phyloP scores from a whole-genome alignment of 768 basidiomycete species.

The Gymnopilus junonius region DNA sequence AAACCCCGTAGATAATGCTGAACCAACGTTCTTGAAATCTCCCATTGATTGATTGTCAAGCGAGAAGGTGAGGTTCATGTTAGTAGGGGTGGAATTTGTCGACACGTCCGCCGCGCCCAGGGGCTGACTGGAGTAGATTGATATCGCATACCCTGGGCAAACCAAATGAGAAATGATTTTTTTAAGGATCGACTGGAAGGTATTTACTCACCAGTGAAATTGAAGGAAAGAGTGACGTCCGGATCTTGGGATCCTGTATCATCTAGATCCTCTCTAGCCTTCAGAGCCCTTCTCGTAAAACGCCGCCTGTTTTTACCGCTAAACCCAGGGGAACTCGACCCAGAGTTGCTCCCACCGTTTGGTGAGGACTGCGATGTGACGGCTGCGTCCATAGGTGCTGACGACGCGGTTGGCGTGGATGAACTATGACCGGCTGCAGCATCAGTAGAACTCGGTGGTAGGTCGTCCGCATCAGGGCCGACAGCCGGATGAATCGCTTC shows the following conservation, averaged over 20 bases:
- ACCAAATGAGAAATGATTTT: not conserved
- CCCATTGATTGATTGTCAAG: slow-evolving; percentile 40
- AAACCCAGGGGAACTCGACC: not conserved
- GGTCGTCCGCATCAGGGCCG: slow-evolving; percentile 22
- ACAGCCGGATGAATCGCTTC: slow-evolving; percentile 32
- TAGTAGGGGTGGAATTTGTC: slow-evolving; percentile 35
- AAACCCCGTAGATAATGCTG: slow-evolving; percentile 31
- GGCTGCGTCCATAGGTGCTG: not conserved
- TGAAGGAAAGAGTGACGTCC: slow-evolving; percentile 40
- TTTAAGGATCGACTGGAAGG: not conserved
- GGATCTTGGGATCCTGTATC: slow-evolving; percentile 32
- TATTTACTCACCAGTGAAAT: slow-evolving; percentile 44
- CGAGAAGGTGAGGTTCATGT: slow-evolving; percentile 47
- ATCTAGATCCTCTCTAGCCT: slow-evolving; percentile 30
- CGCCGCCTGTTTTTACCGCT: slow-evolving; percentile 3
- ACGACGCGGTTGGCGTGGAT: not conserved
- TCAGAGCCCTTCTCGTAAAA: not conserved
- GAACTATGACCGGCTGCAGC: not conserved
- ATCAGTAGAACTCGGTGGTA: not conserved
- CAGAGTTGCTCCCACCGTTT: slow-evolving; percentile 6
- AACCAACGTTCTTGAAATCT: slow-evolving; percentile 34
- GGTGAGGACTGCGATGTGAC: not conserved
- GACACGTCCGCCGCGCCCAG: slow-evolving; percentile 18
- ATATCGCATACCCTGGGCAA: slow-evolving; percentile 50
- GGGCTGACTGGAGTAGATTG: slow-evolving; percentile 47